A percentile compares a stretch with the other conserved stretches of the same genome.
phyloP scores from a whole-genome alignment of 2,329 filamentous ascomycete species.

The Lasiodiplodia theobromae region DNA sequence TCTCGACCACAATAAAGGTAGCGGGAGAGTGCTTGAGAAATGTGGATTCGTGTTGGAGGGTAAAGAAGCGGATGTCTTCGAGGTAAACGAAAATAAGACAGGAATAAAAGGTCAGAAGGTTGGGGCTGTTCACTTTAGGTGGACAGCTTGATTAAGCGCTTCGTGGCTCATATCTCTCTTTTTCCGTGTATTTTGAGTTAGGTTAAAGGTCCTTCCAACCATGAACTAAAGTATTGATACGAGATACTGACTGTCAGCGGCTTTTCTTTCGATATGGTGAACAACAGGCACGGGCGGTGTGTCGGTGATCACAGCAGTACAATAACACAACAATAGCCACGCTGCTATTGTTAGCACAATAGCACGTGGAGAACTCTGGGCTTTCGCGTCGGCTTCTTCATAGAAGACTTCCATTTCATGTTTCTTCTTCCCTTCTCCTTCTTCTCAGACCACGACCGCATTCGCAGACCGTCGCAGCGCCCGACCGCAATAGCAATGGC shows the following conservation, averaged over 20 bases:
- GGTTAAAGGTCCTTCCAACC: too few relatives aligned
- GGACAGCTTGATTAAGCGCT: neutral
- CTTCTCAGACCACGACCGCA: neutral
- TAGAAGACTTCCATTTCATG: neutral
- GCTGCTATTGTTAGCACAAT: too few relatives aligned
- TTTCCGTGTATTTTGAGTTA: neutral
- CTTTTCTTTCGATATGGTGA: too few relatives aligned
- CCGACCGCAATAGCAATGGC: neutral
- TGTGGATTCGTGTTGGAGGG: neutral
- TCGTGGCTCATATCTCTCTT: neutral
- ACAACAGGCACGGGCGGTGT: too few relatives aligned
- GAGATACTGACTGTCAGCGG: too few relatives aligned
- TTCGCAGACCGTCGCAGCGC: too few relatives aligned
- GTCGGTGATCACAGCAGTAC: neutral
- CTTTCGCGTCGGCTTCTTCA: too few relatives aligned
- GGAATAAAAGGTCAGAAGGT: neutral
- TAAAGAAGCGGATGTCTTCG: neutral
- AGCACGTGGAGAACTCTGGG: too few relatives aligned
- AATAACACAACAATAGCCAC: neutral
- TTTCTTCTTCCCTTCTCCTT: neutral
- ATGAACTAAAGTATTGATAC: too few relatives aligned
- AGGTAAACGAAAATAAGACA: neutral
- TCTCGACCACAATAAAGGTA: neutral
- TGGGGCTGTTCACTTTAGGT: neutral
- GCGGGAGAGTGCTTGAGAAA: constrained; percentile 1